A percentile compares a stretch with the other conserved stretches of the same genome.
Evolutionary conservation across 208 protist species (phyloP).

Genomic region (Leishmania amazonensis): DNA sequence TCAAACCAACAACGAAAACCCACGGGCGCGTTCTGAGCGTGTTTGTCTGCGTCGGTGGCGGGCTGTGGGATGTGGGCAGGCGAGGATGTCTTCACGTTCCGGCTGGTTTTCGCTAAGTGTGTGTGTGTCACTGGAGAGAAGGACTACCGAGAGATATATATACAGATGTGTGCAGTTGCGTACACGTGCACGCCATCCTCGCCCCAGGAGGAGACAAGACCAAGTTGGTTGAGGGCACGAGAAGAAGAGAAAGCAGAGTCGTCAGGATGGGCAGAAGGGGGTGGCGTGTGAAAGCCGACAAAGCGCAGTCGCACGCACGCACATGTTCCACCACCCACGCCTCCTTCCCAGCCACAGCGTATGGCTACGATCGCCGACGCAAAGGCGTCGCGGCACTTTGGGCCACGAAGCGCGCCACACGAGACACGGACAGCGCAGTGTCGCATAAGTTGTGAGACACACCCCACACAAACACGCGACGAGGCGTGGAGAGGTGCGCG

Average conservation of each 20-base stretch:
- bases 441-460: background rate
- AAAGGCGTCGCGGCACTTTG: background rate
- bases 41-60: background rate
- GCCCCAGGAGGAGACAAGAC: background rate
- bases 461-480: background rate
- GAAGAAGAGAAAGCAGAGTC: background rate
- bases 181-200: background rate
- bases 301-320: background rate
- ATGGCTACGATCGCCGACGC: background rate
- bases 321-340: background rate
- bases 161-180: background rate
- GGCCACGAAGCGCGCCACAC: background rate
- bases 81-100: background rate
- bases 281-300: background rate
- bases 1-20: background rate
- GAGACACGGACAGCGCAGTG: background rate
- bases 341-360: background rate
- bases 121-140: constrained; percentile 1
- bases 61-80: background rate
- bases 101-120: background rate
- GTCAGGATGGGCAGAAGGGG: background rate
- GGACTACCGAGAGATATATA: background rate
- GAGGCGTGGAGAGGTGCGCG: background rate
- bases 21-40: background rate
- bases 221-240: no score